Evolutionary conservation across 176 grass and related monocot species (phyloP), one percentile per base, ranked within the genome.

Genomic region (Panicum miliaceum): DNA sequence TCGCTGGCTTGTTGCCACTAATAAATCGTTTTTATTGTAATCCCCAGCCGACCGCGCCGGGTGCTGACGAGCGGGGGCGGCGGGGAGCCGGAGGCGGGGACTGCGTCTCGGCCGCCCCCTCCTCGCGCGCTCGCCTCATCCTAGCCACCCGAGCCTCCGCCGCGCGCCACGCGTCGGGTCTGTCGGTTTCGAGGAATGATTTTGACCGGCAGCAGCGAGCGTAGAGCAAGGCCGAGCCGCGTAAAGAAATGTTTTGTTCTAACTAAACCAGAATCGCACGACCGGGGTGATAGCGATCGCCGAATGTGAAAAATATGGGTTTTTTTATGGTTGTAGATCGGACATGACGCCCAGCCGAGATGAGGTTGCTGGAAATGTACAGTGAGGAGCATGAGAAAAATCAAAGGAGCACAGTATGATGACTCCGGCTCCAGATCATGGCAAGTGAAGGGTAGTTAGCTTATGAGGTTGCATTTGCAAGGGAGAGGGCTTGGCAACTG

Each of bases 41-140:
- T 86, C 78, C 32, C 72, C 73, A 82, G 79, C 83, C 88, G 88
- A 57, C 88, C 88, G 68, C 59, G 75, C 75, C 86, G 81, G 20
- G 46, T 46, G 71, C 64, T 86, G 83, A 86, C 88, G 78, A 70
- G 2, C 23, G 35, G 3, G 48, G 64, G 10, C 73, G 75, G 66
- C 64, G 41, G 29, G 0, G 38, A 50, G 22, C 40, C 40, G 1
- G 12, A 1, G 13, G 4, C 22, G 74, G n/a, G 56, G 57, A 14
- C 4, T 32, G 63, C 62, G 40, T 81, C 78, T 26, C 35, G 0
- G 56, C 63, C 53, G 36, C 58, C 59, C 29, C 66, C 52, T 8
- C 62, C 4, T 0, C 26, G 65, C 74, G 51, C 4, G 42, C 8
- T 64, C 32, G 10, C 65, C 68, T 79, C 53, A 71, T 71, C 75